Evolutionary conservation across 2,329 filamentous ascomycete genomes (phyloP), one percentile per base, ranked within the genome.

Genomic region (Trichoderma pleuroti): DNA sequence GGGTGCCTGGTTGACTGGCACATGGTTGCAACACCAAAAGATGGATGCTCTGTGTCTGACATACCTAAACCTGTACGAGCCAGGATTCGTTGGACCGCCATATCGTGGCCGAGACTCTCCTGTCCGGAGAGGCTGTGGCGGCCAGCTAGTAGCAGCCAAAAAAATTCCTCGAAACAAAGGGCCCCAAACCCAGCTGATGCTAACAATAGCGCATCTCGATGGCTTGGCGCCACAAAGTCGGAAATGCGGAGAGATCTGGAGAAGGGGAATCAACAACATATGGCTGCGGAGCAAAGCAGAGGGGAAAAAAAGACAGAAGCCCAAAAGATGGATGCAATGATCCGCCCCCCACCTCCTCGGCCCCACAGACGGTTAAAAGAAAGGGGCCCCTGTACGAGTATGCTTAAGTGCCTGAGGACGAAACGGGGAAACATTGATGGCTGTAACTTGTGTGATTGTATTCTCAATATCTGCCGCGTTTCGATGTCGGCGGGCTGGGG

Each of bases 191-290:
- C 36, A 68, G 36, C 54, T 39, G 18, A n/a, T 39, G 5, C 54
- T 46, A 59, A 18, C 34, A 36, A 68, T 42, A 24, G 66, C 26
- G 66, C 36, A 49, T 49, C 34, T 60, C 39, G 42, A 69, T 62
- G 28, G 67, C 59, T 69, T 61, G 54, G 61, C 61, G 52, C 36
- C 32, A 54, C 56, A 63, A 63, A n/a, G 52, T 11, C 30, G 39
- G 54, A 66, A 70, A 70, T 70, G 68, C 61, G 68, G 68, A 70
- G 68, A 70, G 62, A 70, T 66, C 60, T 64, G 68, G 68, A 70
- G 68, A 60, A 32, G 42, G 42, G 14, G 7, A 54, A 54, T 18
- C 39, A n/a, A 42, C 42, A 21, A 39, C 56, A 49, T 60, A 26
- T 21, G 28, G 32, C n/a, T 14, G 54, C 36, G 52, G 64, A 42